Evolutionary conservation across 2,329 filamentous ascomycete genomes (phyloP).

Genomic region (Aspergillus clavatus): DNA sequence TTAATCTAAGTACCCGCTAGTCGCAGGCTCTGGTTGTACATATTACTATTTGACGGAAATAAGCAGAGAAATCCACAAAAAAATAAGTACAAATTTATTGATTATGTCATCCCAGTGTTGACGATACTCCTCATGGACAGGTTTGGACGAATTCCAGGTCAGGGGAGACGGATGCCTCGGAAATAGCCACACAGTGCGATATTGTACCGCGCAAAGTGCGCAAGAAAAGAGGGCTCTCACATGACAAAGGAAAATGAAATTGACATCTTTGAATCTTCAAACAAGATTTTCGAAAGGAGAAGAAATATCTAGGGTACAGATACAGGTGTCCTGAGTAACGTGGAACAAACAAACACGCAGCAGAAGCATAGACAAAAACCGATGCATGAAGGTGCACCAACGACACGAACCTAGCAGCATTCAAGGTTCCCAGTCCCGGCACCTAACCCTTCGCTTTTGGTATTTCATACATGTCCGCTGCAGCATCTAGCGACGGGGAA

Average conservation of each 20-base stretch:
- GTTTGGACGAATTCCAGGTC: neutral
- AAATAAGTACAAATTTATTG: too few relatives aligned
- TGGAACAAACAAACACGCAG: conserved; percentile 35
- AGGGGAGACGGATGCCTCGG: neutral
- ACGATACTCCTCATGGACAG: too few relatives aligned
- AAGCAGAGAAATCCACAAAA: too few relatives aligned
- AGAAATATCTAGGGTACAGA: conserved; percentile 43
- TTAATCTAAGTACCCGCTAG: too few relatives aligned
- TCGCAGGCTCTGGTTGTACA: too few relatives aligned
- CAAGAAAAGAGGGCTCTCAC: neutral
- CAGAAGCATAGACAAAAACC: conserved; percentile 26
- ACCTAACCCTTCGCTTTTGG: conserved; percentile 26
- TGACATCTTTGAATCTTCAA: conserved; percentile 36
- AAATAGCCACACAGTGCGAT: neutral
- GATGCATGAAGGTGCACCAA: conserved; percentile 24
- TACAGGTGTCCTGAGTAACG: conserved; percentile 36
- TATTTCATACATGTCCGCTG: conserved; percentile 26
- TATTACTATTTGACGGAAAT: too few relatives aligned
- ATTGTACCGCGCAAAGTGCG: conserved; percentile 1
- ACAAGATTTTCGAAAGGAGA: conserved; percentile 35
- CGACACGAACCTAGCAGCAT: conserved; percentile 22
- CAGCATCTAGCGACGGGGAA: conserved; percentile 33
- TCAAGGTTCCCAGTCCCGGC: conserved; percentile 21
- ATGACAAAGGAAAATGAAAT: conserved; percentile 32
- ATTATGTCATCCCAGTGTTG: too few relatives aligned